Percentiles rank a stretch among this genome's conserved stretches.
Evolutionary conservation across 73 alveolate species (phyloP).

Genomic region (Paramecium sonneborni): DNA sequence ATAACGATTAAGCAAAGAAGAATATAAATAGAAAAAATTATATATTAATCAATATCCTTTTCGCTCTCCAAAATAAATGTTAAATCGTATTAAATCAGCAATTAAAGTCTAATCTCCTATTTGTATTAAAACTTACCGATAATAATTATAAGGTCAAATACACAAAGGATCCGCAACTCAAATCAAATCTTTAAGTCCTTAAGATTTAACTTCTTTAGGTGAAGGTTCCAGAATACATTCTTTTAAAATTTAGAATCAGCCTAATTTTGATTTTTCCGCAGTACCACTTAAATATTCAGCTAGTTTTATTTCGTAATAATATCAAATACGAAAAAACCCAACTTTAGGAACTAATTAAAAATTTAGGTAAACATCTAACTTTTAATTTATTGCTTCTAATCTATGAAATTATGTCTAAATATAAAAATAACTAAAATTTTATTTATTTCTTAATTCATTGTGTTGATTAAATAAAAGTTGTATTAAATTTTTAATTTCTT

Average conservation of each 20-base stretch:
- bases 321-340: background rate
- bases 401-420: background rate
- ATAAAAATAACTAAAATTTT: background rate
- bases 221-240: conserved; percentile 16
- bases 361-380: background rate
- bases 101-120: background rate
- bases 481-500: too few species aligned
- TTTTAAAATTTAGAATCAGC: background rate
- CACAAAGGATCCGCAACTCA: background rate
- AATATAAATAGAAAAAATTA: background rate
- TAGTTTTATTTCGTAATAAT: background rate
- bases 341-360: background rate
- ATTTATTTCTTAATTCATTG: background rate
- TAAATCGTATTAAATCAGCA: conserved; percentile 15
- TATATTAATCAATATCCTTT: conserved; percentile 11
- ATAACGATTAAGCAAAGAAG: background rate
- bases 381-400: background rate
- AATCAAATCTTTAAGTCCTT: background rate
- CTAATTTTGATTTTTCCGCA: background rate
- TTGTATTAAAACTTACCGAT: background rate
- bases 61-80: background rate
- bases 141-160: background rate
- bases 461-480: background rate
- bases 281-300: conserved; percentile 16
- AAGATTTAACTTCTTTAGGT: background rate